Percentiles rank a stretch among this genome's conserved stretches.
phyloP scores from a whole-genome alignment of 1,284 basidiomycete species.

The Xanthoconium separans region DNA sequence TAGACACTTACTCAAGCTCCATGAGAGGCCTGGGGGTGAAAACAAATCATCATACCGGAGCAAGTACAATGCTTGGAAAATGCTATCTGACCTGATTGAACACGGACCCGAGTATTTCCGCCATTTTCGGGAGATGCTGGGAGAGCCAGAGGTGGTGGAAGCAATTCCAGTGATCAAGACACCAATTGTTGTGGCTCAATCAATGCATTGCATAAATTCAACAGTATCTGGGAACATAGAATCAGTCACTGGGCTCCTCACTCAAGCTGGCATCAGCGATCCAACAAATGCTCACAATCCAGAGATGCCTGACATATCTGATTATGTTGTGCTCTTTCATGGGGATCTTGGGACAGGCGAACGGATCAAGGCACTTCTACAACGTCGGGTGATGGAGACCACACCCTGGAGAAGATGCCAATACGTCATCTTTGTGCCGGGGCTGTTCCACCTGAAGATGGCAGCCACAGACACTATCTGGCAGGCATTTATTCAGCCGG shows the following conservation, averaged over 20 bases:
- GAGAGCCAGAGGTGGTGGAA: not conserved
- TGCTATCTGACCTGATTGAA: not conserved
- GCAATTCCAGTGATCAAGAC: constrained; percentile 1
- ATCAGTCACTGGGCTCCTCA: not conserved
- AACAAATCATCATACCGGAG: not conserved
- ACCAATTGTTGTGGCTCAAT: not conserved
- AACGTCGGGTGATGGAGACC: not conserved
- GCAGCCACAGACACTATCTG: not conserved
- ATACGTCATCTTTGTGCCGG: not conserved
- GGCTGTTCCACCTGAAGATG: constrained; percentile 7
- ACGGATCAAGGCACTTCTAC: not conserved
- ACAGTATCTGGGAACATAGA: constrained; percentile 5
- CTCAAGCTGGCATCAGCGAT: not conserved
- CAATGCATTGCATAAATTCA: not conserved
- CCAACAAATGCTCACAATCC: not conserved
- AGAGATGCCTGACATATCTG: not conserved
- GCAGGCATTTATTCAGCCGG: not conserved
- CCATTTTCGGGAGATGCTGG: not conserved
- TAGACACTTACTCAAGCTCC: not conserved
- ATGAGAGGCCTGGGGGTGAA: not conserved
- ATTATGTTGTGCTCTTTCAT: not conserved
- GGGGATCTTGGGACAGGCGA: constrained; percentile 1
- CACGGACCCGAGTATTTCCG: not conserved
- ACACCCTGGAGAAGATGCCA: not conserved
- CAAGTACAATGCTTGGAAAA: not conserved